Percentiles rank a stretch among this genome's conserved stretches.
Conservation (phyloP, 192 early-diverging fungal genomes). For the Mortierella alpina region DNA sequence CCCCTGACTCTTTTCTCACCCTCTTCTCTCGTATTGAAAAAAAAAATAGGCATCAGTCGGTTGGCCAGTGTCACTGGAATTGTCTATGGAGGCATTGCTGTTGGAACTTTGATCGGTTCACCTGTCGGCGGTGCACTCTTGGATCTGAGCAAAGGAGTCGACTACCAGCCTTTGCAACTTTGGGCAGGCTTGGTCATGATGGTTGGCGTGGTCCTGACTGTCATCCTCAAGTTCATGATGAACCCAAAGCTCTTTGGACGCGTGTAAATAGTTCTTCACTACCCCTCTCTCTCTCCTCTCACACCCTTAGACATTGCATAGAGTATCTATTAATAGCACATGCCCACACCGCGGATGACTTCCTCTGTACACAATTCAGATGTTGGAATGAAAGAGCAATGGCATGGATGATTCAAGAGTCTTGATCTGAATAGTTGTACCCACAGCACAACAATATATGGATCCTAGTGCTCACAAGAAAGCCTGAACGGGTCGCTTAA, state of each 20-base stretch:
- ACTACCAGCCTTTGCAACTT: conserved; percentile 31
- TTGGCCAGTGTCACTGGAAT: conserved; percentile 68
- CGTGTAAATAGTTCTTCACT: conserved; percentile 22
- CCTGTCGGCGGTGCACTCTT: conserved; percentile 63
- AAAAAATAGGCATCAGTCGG: conserved; percentile 55
- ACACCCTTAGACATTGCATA: no score
- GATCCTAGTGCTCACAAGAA: no score
- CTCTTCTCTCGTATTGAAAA: neutral
- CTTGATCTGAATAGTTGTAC: no score
- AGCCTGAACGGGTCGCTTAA: no score
- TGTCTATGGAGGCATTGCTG: conserved; percentile 61
- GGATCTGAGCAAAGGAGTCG: conserved; percentile 40
- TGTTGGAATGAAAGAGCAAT: no score
- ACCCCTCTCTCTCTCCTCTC: conserved; percentile 35
- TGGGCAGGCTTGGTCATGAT: conserved; percentile 39
- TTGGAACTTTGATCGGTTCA: conserved; percentile 61
- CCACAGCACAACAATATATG: no score
- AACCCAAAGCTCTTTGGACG: conserved; percentile 31
- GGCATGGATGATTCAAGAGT: no score
- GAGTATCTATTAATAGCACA: no score
- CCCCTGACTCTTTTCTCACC: neutral
- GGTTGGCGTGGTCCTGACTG: conserved; percentile 10
- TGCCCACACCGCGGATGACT: no score
- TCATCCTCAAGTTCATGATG: conserved; percentile 38
- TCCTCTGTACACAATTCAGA: no score